Conservation (phyloP, 805 yeast species). For the Metschnikowia santaceciliae region DNA sequence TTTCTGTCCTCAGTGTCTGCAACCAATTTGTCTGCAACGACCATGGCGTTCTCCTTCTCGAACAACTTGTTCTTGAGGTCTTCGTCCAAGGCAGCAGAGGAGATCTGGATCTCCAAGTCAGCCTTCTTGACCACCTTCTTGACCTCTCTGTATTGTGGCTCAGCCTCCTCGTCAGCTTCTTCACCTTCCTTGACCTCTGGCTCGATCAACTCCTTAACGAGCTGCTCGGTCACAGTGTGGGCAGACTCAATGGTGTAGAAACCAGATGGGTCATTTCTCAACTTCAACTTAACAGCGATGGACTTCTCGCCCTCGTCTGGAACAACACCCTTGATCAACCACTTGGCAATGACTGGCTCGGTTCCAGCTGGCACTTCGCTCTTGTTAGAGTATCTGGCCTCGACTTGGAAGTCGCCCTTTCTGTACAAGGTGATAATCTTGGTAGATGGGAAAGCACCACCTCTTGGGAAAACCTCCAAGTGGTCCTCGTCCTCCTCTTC, state of each 20-base stretch:
- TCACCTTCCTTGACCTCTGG: conserved; percentile 45
- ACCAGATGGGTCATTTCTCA: conserved; percentile 97
- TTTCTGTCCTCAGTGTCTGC: conserved; percentile 98
- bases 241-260: conserved; percentile 92
- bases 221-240: conserved; percentile 87
- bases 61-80: conserved; percentile 54
- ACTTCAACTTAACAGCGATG: conserved; percentile 85
- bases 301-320: conserved; percentile 71
- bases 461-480: conserved; percentile 95
- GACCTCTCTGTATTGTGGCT: conserved; percentile 84
- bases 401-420: conserved; percentile 79
- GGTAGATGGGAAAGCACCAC: conserved; percentile 90
- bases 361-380: conserved; percentile 69
- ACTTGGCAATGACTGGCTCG: conserved; percentile 65
- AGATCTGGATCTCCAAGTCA: conserved; percentile 59
- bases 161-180: conserved; percentile 57
- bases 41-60: conserved; percentile 82
- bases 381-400: conserved; percentile 80
- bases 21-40: conserved; percentile 89
- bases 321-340: conserved; percentile 83
- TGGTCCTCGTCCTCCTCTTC: conserved; percentile 88
- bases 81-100: conserved; percentile 60
- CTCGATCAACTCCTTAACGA: conserved; percentile 85
- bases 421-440: conserved; percentile 93
- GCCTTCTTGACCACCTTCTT: conserved; percentile 92